Percentiles rank a stretch among this genome's conserved stretches.
Evolutionary conservation across 164 flowering plant genomes (phyloP).

Genomic region (Vitis riparia): DNA sequence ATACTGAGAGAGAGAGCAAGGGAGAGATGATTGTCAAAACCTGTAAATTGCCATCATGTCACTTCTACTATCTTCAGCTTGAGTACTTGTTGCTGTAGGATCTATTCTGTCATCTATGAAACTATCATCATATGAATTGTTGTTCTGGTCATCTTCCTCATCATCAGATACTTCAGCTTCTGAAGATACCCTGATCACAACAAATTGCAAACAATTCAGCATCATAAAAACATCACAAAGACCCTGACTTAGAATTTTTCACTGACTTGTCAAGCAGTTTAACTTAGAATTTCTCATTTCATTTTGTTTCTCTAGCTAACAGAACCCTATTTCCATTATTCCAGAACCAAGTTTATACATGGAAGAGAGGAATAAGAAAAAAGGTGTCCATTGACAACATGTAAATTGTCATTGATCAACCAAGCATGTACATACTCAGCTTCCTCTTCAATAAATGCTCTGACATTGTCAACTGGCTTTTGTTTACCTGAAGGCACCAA

Average conservation of each 20-base stretch:
- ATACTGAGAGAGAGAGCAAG: background rate
- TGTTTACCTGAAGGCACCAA: slow-evolving; percentile 38
- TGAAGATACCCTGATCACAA: slow-evolving; percentile 68
- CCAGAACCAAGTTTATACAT: background rate
- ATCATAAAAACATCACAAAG: background rate
- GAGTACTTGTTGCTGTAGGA: slow-evolving; percentile 45
- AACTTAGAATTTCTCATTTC: background rate
- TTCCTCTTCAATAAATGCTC: slow-evolving; percentile 73
- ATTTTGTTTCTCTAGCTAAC: too few relatives aligned
- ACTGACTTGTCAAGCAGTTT: too few relatives aligned
- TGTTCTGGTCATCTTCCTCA: slow-evolving; percentile 55
- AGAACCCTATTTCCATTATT: background rate
- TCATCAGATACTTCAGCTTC: slow-evolving; percentile 64
- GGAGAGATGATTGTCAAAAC: slow-evolving; percentile 32
- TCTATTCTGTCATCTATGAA: slow-evolving; percentile 79
- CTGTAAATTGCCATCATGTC: slow-evolving; percentile 97
- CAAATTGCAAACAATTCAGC: slow-evolving; percentile 8
- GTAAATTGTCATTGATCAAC: slow-evolving; percentile 1
- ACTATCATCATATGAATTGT: slow-evolving; percentile 59
- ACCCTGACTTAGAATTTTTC: too few relatives aligned
- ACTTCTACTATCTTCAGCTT: slow-evolving; percentile 39
- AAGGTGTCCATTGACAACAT: background rate
- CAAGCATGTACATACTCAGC: slow-evolving; percentile 71
- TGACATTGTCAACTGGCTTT: slow-evolving; percentile 32
- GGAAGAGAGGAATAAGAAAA: background rate